Percentiles rank a stretch among this genome's conserved stretches.
Conservation (phyloP, 495 filamentous ascomycete genomes). For the Neurospora tetraspora region DNA sequence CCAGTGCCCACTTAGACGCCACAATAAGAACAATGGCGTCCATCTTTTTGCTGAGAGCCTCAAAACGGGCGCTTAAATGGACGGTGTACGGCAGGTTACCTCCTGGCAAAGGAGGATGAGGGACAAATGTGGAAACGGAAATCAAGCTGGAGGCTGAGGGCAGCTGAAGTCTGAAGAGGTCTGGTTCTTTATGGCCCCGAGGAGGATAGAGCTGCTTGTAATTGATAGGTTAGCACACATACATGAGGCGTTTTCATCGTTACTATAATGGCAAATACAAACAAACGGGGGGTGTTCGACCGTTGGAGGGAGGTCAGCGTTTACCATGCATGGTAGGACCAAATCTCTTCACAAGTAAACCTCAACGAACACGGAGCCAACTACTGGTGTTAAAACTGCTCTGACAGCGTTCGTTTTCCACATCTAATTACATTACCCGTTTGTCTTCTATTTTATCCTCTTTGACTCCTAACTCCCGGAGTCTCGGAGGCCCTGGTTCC, state of each 20-base stretch:
- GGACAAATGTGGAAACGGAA: no score
- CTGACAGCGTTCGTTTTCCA: neutral
- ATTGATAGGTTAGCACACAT: no score
- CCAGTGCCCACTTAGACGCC: neutral
- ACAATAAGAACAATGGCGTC: neutral
- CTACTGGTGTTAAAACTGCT: neutral
- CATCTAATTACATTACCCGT: neutral
- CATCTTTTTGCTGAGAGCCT: neutral
- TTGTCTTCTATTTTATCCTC: neutral
- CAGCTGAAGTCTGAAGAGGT: no score
- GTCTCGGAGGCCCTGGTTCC: neutral
- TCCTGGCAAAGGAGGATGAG: neutral
- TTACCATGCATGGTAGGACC: no score
- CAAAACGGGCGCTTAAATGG: neutral
- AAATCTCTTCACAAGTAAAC: neutral
- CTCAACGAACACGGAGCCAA: neutral
- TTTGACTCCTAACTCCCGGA: neutral
- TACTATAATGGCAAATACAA: no score
- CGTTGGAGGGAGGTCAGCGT: no score
- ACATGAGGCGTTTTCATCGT: no score
- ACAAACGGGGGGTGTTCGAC: no score
- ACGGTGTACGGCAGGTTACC: neutral
- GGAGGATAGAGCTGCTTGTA: no score
- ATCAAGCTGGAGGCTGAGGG: no score
- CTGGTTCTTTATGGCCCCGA: no score